phyloP scores from a whole-genome alignment of 2,329 filamentous ascomycete species.

The Apiospora rasikravindrae region DNA sequence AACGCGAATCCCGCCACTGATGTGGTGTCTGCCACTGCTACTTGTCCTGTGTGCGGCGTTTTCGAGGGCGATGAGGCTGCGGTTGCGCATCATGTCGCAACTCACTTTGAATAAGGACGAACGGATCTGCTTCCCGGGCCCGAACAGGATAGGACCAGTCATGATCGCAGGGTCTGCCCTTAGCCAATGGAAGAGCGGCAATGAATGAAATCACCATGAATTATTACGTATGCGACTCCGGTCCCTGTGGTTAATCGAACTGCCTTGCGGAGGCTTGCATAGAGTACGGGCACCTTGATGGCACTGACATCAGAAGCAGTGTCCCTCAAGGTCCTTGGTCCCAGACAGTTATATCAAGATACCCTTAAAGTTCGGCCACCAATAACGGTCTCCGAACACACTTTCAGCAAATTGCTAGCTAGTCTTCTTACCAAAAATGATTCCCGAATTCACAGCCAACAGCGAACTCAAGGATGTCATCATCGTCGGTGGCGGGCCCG shows the following conservation, averaged over 20 bases:
- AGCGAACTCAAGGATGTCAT: conserved; percentile 66
- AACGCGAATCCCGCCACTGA: conserved; percentile 26
- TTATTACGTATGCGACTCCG: neutral
- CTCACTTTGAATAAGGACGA: conserved; percentile 52
- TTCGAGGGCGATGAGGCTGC: conserved; percentile 74
- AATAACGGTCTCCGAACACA: neutral
- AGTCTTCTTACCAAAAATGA: conserved; percentile 23
- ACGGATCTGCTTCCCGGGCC: neutral
- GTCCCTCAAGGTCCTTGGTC: conserved; percentile 19
- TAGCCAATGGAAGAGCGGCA: neutral
- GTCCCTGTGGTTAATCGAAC: neutral
- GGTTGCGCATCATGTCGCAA: conserved; percentile 69
- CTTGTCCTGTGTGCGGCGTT: conserved; percentile 68
- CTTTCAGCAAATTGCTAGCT: neutral
- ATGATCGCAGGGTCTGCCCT: too few relatives aligned
- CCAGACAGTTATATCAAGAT: neutral
- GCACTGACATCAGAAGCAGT: neutral
- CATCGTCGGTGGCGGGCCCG: conserved; percentile 77
- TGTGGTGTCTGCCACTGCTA: conserved; percentile 39
- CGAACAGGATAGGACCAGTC: neutral
- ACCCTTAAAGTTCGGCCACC: neutral
- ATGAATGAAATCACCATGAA: neutral
- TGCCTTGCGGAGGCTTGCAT: neutral
- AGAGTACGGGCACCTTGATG: conserved; percentile 18
- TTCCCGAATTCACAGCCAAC: conserved; percentile 20